These are phyloP conservation scores for Vitis rupestris DNA, from an alignment of 164 flowering plant genomes.

Conservation along the genomic window DNA sequence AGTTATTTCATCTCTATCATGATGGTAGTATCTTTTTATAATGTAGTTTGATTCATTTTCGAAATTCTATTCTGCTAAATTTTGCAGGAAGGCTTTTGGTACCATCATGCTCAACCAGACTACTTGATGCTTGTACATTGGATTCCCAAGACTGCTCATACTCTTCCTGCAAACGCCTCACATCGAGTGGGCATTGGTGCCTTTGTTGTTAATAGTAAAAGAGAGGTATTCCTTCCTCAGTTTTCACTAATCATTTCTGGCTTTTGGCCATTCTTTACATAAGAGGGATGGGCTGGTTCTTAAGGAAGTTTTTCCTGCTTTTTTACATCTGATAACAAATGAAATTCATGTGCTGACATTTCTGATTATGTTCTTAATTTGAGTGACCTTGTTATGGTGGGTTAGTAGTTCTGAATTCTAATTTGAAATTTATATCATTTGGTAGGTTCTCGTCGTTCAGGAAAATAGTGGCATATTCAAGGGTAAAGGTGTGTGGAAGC, in stretches of 20 bases:
- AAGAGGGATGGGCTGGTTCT: too few species aligned
- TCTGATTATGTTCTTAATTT: too few species aligned
- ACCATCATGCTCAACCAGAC: slow-evolving; percentile 56
- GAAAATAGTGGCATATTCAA: slow-evolving; percentile 40
- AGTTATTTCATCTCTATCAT: not conserved
- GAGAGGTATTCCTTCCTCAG: slow-evolving; percentile 36
- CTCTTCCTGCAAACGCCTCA: slow-evolving; percentile 60
- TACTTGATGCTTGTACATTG: slow-evolving; percentile 60
- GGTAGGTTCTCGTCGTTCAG: slow-evolving; percentile 53
- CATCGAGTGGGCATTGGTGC: slow-evolving; percentile 57
- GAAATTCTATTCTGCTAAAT: not conserved
- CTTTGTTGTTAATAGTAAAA: slow-evolving; percentile 44
- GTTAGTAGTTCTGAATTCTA: too few species aligned
- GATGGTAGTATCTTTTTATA: too few species aligned
- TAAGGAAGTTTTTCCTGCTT: too few species aligned
- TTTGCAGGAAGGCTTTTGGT: slow-evolving; percentile 58
- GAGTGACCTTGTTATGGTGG: too few species aligned
- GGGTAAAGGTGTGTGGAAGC: slow-evolving; percentile 51
- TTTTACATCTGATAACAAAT: too few species aligned
- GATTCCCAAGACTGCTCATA: slow-evolving; percentile 40
- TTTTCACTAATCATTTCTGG: too few species aligned
- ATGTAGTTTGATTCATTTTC: not conserved
- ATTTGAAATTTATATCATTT: too few species aligned
- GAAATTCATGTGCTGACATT: too few species aligned
- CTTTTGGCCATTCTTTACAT: too few species aligned